phyloP scores from a whole-genome alignment of 1,139 yeast genomes.

The Geotrichum australiense region DNA sequence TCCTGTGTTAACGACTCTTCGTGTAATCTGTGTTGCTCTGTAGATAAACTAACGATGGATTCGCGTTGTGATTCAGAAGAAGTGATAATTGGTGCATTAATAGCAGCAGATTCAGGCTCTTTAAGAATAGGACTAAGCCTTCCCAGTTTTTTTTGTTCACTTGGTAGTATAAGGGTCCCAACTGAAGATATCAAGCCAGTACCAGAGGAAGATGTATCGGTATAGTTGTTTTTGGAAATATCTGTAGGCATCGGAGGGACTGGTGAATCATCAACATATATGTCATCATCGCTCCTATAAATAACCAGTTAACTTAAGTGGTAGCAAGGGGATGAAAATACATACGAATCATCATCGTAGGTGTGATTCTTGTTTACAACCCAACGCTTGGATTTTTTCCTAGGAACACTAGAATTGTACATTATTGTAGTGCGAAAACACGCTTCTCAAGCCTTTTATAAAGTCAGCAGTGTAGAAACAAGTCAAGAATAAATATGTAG shows the following conservation, averaged over 20 bases:
- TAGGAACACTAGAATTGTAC: slow-evolving; percentile 31
- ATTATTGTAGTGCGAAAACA: too few species aligned
- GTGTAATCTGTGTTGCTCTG: neutral
- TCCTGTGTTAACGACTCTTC: neutral
- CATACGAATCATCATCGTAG: slow-evolving; percentile 28
- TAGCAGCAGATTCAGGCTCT: neutral
- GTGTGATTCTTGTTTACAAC: slow-evolving; percentile 31
- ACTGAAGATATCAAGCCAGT: neutral
- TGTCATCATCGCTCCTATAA: slow-evolving; percentile 20
- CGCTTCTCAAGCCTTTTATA: too few species aligned
- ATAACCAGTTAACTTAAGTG: neutral
- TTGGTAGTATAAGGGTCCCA: slow-evolving; percentile 1
- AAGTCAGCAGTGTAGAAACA: too few species aligned
- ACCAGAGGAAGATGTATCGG: too few species aligned
- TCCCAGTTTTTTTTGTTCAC: neutral
- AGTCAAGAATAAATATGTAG: slow-evolving; percentile 3
- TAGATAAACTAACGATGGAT: too few species aligned
- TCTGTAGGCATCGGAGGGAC: slow-evolving; percentile 27
- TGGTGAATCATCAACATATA: slow-evolving; percentile 21
- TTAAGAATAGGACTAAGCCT: neutral
- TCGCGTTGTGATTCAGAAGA: too few species aligned
- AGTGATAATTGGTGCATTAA: too few species aligned
- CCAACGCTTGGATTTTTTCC: slow-evolving; percentile 38
- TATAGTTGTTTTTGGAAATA: neutral
- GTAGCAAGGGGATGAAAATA: slow-evolving; percentile 2